Evolutionary conservation across 169 alveolate genomes (phyloP).

Genomic region (Eimeria maxima): DNA sequence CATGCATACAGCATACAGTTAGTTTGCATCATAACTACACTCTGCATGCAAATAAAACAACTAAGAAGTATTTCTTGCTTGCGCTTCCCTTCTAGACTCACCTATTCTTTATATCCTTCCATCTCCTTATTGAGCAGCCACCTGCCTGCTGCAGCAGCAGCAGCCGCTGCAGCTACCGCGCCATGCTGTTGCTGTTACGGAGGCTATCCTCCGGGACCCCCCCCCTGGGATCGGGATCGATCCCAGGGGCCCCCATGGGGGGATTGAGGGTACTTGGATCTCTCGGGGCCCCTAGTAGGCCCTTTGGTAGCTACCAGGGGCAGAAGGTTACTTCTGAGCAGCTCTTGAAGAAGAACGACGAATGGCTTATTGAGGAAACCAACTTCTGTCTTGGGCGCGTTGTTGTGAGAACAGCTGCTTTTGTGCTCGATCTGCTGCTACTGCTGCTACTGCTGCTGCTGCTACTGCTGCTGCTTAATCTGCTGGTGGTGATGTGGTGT

Average conservation of each 20-base stretch:
- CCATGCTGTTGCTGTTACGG: constrained; percentile 1
- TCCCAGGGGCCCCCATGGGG: constrained; percentile 54
- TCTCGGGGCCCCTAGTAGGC: constrained; percentile 29
- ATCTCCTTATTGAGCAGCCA: not conserved
- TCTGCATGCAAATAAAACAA: not conserved
- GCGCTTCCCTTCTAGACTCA: not conserved
- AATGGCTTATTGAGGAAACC: constrained; percentile 97
- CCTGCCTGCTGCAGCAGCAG: constrained; percentile 20
- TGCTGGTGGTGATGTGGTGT: not conserved
- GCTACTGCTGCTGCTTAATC: constrained; percentile 38
- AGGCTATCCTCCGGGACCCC: not conserved
- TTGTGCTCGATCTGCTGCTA: constrained; percentile 17
- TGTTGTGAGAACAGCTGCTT: constrained; percentile 85
- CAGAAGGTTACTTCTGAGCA: constrained; percentile 92
- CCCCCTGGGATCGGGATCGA: constrained; percentile 1
- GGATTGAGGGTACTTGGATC: not conserved
- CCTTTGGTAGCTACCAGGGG: constrained; percentile 87
- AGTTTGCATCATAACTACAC: not conserved
- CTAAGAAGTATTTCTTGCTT: not conserved
- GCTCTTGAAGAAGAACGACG: constrained; percentile 92
- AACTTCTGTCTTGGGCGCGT: constrained; percentile 95
- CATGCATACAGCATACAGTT: not conserved
- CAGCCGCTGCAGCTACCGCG: constrained; percentile 27
- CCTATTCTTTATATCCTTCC: not conserved
- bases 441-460: constrained; percentile 46